A percentile compares a stretch with the other conserved stretches of the same genome.
These are phyloP conservation scores for Ophioceras dolichostomum DNA, from an alignment of 2,329 filamentous ascomycete genomes.

Conservation along the genomic window DNA sequence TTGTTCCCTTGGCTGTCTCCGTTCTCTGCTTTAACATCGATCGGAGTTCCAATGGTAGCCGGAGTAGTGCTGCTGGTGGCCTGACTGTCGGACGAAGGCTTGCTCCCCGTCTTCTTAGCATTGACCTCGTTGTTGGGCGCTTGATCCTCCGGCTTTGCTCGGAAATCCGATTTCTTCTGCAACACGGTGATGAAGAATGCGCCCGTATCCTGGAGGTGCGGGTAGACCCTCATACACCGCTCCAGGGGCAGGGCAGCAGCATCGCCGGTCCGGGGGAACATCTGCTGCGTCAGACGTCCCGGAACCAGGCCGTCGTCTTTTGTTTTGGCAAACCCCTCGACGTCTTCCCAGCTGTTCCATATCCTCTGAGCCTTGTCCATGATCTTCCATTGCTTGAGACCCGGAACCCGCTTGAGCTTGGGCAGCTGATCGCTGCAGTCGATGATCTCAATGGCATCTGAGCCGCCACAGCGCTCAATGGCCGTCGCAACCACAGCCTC, in stretches of 20 bases:
- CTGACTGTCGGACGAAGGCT: constrained; percentile 6
- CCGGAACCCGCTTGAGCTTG: constrained; percentile 61
- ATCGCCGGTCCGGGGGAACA: constrained; percentile 45
- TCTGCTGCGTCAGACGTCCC: constrained; percentile 60
- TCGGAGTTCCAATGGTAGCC: no score
- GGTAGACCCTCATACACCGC: constrained; percentile 86
- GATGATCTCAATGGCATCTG: constrained; percentile 68
- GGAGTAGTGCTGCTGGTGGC: constrained; percentile 6
- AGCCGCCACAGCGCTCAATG: constrained; percentile 79
- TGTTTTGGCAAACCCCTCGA: constrained; percentile 54
- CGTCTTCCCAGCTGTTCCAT: constrained; percentile 72
- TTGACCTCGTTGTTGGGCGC: constrained; percentile 7
- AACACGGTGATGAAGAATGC: constrained; percentile 96
- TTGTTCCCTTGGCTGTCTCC: not conserved
- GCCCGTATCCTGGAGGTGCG: constrained; percentile 90
- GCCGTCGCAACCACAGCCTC: constrained; percentile 84
- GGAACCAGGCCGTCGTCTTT: constrained; percentile 44
- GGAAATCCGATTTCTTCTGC: constrained; percentile 83
- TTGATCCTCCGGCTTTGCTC: constrained; percentile 56
- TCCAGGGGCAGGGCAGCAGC: constrained; percentile 67
- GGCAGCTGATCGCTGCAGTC: constrained; percentile 73
- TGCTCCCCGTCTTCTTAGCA: constrained; percentile 2
- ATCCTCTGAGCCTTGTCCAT: constrained; percentile 76
- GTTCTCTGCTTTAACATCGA: no score
- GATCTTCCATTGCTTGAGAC: constrained; percentile 74